A percentile compares a stretch with the other conserved stretches of the same genome.
These are phyloP conservation scores for Fusarium sp. DNA, from an alignment of 2,329 filamentous ascomycete genomes.

Conservation along the genomic window DNA sequence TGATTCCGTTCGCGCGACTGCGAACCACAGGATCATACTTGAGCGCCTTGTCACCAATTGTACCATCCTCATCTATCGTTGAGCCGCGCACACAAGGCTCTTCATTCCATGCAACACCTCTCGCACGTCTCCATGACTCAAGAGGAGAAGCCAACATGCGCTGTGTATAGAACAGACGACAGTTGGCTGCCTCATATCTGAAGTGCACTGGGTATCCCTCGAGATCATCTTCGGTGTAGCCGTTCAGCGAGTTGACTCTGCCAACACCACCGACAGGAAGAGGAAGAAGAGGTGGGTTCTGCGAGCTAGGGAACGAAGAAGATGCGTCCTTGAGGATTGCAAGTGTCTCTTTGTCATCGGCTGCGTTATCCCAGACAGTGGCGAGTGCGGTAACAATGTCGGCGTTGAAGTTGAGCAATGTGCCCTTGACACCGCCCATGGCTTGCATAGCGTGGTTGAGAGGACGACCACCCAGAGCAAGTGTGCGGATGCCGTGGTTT, in stretches of 20 bases:
- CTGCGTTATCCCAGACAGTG: conserved; percentile 17
- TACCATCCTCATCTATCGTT: conserved; percentile 24
- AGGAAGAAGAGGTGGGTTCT: conserved; percentile 42
- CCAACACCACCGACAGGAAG: conserved; percentile 48
- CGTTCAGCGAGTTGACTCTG: conserved; percentile 36
- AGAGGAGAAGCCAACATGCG: conserved; percentile 63
- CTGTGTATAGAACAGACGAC: conserved; percentile 68
- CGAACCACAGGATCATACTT: conserved; percentile 35
- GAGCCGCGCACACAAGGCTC: conserved; percentile 38
- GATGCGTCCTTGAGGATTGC: conserved; percentile 16
- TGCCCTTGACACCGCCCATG: conserved; percentile 74
- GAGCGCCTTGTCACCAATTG: conserved; percentile 29
- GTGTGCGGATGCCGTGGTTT: conserved; percentile 46
- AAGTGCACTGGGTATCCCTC: conserved; percentile 61
- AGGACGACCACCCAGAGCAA: conserved; percentile 72
- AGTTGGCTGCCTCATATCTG: conserved; percentile 69
- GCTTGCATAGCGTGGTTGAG: conserved; percentile 66
- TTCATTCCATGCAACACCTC: conserved; percentile 29
- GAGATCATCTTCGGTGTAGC: conserved; percentile 34
- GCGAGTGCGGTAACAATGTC: conserved; percentile 20
- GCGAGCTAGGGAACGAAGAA: conserved; percentile 24
- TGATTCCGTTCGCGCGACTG: conserved; percentile 28
- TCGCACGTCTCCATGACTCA: conserved; percentile 59
- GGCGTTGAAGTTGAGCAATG: conserved; percentile 33
- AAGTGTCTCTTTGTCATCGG: conserved; percentile 11